Base-by-base conservation (phyloP, 768 basidiomycete species). In the Austroboletus eburneus region DNA sequence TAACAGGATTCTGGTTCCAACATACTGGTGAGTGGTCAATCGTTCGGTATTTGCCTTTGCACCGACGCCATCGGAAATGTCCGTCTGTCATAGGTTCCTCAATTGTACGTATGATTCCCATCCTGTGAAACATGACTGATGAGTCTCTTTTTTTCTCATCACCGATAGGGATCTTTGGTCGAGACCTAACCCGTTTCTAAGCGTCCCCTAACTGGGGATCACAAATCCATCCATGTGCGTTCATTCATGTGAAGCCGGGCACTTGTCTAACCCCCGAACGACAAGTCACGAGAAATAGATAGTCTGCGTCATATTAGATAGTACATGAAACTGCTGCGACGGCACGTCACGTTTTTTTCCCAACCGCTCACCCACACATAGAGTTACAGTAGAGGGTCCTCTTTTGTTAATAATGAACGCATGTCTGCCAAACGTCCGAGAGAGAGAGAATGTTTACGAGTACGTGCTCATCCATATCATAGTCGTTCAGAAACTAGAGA, bases 181-280 rank as follows among this genome's bases (percentile, higher is more conserved):
- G 85, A 22, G 85, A 88, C 61, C 62, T 87, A 47, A 83, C 79
- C 18, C 77, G 83, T 13, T 85, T 87, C 59, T 87, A 64, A 27
- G 74, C 37, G 22, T 21, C 34, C 48, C 13, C 39, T 35, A 35
- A 36, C 38, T 37, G 25, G 25, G 25, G 10, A 27, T 27, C 25
- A 27, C 10, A 10, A 27, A 5, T 5, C 25, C 25, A 5, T 10
- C 25, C 25, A 27, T 10, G 25, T 27, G 25, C 25, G 25, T 27
- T 27, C 25, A 27, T 27, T 27, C 10, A 27, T n/a, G n/a, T n/a
- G 25, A 10, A 10, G 6, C 25, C 25, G 25, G 25, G 25, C 25
- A 27, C 10, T 27, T 27, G 25, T 10, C 25, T 32, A n/a, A n/a
- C n/a, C n/a, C n/a, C n/a, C n/a, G n/a, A n/a, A n/a, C n/a, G n/a